Conservation (phyloP, 805 yeast species). For the Pichia gijzeniarum region DNA sequence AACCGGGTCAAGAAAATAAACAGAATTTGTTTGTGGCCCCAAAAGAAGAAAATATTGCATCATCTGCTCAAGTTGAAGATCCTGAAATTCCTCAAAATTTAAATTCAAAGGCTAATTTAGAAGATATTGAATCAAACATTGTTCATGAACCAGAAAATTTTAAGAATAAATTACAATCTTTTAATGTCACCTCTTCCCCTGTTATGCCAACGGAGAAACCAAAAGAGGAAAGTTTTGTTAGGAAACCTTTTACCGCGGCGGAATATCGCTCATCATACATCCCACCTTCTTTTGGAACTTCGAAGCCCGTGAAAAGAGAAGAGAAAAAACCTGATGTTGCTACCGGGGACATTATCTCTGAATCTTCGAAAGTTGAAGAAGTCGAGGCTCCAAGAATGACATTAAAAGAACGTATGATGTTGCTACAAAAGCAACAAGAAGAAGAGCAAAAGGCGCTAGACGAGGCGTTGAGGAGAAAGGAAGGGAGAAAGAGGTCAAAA, state of each 20-base stretch:
- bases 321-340: slow-evolving; percentile 17
- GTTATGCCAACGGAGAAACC: slow-evolving; percentile 28
- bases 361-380: slow-evolving; percentile 30
- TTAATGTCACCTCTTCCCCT: slow-evolving; percentile 40
- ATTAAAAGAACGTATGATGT: slow-evolving; percentile 78
- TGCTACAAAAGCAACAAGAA: slow-evolving; percentile 73
- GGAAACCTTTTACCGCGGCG: slow-evolving; percentile 49
- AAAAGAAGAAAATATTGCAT: background rate
- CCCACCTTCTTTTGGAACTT: slow-evolving; percentile 32
- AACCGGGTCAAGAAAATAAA: slow-evolving; percentile 1
- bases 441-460: slow-evolving; percentile 68
- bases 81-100: background rate
- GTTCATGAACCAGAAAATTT: slow-evolving; percentile 26
- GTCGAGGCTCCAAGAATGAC: slow-evolving; percentile 70
- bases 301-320: slow-evolving; percentile 10
- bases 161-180: slow-evolving; percentile 43
- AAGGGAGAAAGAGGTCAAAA: slow-evolving; percentile 36
- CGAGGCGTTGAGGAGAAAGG: slow-evolving; percentile 48
- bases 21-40: too few relatives aligned
- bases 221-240: slow-evolving; percentile 38
- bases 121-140: slow-evolving; percentile 7
- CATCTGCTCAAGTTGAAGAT: background rate
- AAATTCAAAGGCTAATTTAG: background rate
- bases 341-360: slow-evolving; percentile 22
- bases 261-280: slow-evolving; percentile 56